phyloP scores from a whole-genome alignment of 176 grass and related monocot species.

The Lolium perenne region DNA sequence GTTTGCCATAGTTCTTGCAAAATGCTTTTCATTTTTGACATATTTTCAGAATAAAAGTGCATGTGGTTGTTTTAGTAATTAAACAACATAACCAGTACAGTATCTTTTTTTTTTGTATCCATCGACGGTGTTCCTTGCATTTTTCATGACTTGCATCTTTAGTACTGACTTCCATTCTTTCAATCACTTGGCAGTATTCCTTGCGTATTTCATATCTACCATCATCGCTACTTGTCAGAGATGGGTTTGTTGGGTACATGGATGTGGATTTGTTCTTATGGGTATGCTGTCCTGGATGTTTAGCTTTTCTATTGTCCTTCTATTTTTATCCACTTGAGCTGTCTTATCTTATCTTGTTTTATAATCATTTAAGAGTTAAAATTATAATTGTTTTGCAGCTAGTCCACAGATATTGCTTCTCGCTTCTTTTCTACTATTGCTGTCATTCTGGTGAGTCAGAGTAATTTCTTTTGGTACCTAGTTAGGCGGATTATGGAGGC shows the following conservation, averaged over 20 bases:
- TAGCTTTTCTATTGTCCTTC: slow-evolving; percentile 47
- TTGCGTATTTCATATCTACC: slow-evolving; percentile 70
- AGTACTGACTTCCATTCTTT: slow-evolving; percentile 45
- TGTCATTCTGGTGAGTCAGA: slow-evolving; percentile 85
- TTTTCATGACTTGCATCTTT: slow-evolving; percentile 51
- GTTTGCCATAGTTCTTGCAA: slow-evolving; percentile 3
- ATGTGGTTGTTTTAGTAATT: slow-evolving; percentile 18
- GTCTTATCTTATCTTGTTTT: slow-evolving; percentile 38
- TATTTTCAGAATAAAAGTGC: slow-evolving; percentile 19
- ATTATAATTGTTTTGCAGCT: slow-evolving; percentile 66
- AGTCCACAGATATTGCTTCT: slow-evolving; percentile 93
- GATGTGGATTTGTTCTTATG: slow-evolving; percentile 96
- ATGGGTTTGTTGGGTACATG: slow-evolving; percentile 91
- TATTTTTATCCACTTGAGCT: slow-evolving; percentile 26
- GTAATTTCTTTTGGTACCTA: slow-evolving; percentile 28
- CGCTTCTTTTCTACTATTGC: slow-evolving; percentile 80
- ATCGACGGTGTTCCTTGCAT: slow-evolving; percentile 50
- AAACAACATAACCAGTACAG: not conserved
- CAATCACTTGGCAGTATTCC: slow-evolving; percentile 64
- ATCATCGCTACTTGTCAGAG: slow-evolving; percentile 83
- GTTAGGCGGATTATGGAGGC: slow-evolving; percentile 12
- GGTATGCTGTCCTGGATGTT: slow-evolving; percentile 61
- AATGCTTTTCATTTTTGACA: slow-evolving; percentile 11
- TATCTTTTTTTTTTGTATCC: not conserved
- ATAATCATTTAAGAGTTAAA: slow-evolving; percentile 38